These are phyloP conservation scores for Hypoxylon intermedium DNA, from an alignment of 495 filamentous ascomycete species.

Conservation along the genomic window DNA sequence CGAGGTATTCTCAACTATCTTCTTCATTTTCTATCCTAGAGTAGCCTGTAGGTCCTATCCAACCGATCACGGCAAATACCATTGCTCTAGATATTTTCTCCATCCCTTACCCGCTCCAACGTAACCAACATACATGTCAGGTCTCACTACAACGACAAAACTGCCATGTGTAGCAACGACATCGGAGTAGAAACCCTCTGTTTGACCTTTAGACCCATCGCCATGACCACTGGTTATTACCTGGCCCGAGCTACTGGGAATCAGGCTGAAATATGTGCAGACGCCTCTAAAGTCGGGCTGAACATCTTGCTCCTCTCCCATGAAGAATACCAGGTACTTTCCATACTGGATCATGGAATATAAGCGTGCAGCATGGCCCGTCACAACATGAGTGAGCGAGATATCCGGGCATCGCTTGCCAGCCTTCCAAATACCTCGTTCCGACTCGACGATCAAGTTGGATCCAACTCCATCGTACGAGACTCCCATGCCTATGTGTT, in stretches of 20 bases:
- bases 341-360: constrained; percentile 34
- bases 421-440: constrained; percentile 35
- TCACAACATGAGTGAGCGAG: background rate
- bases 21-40: too few species aligned
- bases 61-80: constrained; percentile 9
- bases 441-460: constrained; percentile 30
- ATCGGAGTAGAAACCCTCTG: constrained; percentile 19
- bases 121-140: constrained; percentile 41
- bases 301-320: constrained; percentile 6
- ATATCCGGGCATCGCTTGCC: constrained; percentile 39
- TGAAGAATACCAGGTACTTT: constrained; percentile 24
- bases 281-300: constrained; percentile 11
- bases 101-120: constrained; percentile 31
- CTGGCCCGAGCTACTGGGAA: background rate
- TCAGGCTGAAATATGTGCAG: constrained; percentile 17
- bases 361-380: constrained; percentile 5
- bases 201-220: background rate
- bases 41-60: too few species aligned
- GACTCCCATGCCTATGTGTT: constrained; percentile 35
- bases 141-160: constrained; percentile 33
- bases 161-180: constrained; percentile 12
- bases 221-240: background rate
- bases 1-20: too few species aligned
- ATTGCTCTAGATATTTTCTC: constrained; percentile 23
- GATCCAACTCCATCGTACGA: constrained; percentile 39